Evolutionary conservation across 1,284 basidiomycete species (phyloP).

Genomic region (Rhodofomes roseus): DNA sequence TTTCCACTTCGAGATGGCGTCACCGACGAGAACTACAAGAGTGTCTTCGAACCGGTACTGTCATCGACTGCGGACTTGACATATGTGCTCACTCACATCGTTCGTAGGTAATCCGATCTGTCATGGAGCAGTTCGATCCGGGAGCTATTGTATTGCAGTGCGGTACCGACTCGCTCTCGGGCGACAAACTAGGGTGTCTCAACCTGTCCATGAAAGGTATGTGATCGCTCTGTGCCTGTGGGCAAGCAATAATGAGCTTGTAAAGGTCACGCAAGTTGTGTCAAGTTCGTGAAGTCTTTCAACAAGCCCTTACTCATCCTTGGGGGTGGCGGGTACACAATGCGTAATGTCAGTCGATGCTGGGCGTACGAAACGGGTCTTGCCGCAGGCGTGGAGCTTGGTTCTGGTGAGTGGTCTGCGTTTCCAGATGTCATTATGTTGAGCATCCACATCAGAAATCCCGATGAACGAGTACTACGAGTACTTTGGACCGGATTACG

Average conservation of each 20-base stretch:
- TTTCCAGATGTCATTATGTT: not conserved
- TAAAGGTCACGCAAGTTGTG: constrained; percentile 92
- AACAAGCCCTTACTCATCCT: constrained; percentile 90
- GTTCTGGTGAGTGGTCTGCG: constrained; percentile 50
- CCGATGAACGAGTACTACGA: constrained; percentile 99
- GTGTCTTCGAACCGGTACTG: constrained; percentile 88
- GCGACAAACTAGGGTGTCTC: constrained; percentile 94
- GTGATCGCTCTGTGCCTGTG: constrained; percentile 4
- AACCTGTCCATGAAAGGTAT: constrained; percentile 95
- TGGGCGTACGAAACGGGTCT: constrained; percentile 99
- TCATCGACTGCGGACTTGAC: not conserved
- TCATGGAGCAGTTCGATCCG: constrained; percentile 96
- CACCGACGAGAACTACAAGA: constrained; percentile 93
- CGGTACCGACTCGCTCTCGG: constrained; percentile 96
- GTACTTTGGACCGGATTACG: constrained; percentile 98
- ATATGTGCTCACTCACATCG: not conserved
- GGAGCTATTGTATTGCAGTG: constrained; percentile 97
- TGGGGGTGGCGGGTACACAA: constrained; percentile 98
- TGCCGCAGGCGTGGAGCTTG: constrained; percentile 93
- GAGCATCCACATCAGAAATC: constrained; percentile 57
- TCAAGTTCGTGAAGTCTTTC: constrained; percentile 96
- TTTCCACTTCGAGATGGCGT: constrained; percentile 96
- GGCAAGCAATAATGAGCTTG: not conserved
- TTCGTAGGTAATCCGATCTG: constrained; percentile 84
- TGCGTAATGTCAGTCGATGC: constrained; percentile 94